Base-by-base conservation (phyloP, 2,329 filamentous ascomycete genomes). In the Talaromyces islandicus region DNA sequence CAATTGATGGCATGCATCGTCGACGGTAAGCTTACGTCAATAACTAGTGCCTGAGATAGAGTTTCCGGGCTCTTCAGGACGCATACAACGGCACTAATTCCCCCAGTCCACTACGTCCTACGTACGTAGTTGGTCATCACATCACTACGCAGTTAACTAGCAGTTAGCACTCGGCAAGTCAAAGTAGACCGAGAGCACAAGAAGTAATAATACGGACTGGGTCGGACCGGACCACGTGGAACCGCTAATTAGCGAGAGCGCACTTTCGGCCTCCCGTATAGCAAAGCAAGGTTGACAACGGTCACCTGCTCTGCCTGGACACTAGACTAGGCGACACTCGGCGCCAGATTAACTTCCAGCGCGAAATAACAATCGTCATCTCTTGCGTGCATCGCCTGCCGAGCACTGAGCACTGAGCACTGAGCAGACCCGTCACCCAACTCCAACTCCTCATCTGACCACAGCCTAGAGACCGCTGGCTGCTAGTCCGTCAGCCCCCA, bases 141-240 rank as follows among this genome's bases (percentile, higher is more conserved):
- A n/a, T n/a, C n/a, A n/a, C n/a, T n/a, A n/a, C n/a, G n/a, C n/a
- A n/a, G n/a, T n/a, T n/a, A n/a, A n/a, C n/a, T n/a, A n/a, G n/a
- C n/a, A n/a, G n/a, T n/a, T n/a, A n/a, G n/a, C n/a, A n/a, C n/a
- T n/a, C n/a, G n/a, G n/a, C n/a, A n/a, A n/a, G n/a, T n/a, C n/a
- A n/a, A n/a, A n/a, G n/a, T n/a, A n/a, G n/a, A n/a, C n/a, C n/a
- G n/a, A n/a, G n/a, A 38, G 7, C 35, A n/a, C 5, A 14, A n/a
- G 32, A 12, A 35, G 21, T 12, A 35, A n/a, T n/a, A 12, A 17
- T 56, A 14, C 14, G 19, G n/a, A 38, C 29, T 43, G 54, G 54
- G 48, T 50, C 55, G 55, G 55, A 50, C 55, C 55, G 55, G 54
- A 24, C 55, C 55, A 57, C 55, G 55, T 57, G 55, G 55, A 38